A percentile compares a stretch with the other conserved stretches of the same genome.
Evolutionary conservation across 1,284 basidiomycete genomes (phyloP).

Genomic region (Heterobasidion occidentale): DNA sequence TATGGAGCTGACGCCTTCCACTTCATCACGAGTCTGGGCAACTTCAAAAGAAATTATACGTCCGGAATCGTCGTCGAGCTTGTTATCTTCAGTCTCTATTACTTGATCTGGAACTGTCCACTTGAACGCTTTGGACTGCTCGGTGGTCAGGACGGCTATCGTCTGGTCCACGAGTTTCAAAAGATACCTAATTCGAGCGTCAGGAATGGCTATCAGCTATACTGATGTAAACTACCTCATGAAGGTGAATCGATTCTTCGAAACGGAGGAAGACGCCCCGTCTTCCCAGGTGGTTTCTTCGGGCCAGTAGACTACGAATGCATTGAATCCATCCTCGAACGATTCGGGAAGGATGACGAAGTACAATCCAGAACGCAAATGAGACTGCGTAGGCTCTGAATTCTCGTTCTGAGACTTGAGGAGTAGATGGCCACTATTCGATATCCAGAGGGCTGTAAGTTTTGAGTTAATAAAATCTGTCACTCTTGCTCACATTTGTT

Average conservation of each 20-base stretch:
- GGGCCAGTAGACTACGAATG: conserved; percentile 51
- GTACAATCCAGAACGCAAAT: no score
- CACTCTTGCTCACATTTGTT: no score
- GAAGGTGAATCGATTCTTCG: conserved; percentile 49
- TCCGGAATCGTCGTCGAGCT: background rate
- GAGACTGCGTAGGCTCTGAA: no score
- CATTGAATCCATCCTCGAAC: background rate
- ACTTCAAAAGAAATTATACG: background rate
- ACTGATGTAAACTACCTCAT: conserved; percentile 35
- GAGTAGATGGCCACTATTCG: no score
- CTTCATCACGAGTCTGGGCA: background rate
- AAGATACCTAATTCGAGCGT: conserved; percentile 34
- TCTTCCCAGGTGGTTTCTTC: conserved; percentile 55
- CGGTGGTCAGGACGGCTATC: conserved; percentile 27
- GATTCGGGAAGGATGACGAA: background rate
- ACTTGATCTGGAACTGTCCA: background rate
- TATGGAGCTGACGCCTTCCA: background rate
- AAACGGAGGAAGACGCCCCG: conserved; percentile 32
- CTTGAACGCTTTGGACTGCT: background rate
- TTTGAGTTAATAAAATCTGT: background rate
- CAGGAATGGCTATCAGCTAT: background rate
- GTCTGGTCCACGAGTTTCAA: conserved; percentile 49
- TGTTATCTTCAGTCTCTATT: background rate
- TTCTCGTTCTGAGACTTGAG: no score
- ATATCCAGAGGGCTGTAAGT: background rate